These are phyloP conservation scores for Wickerhamomyces sp. DNA, from an alignment of 1,139 yeast species.

Conservation along the genomic window DNA sequence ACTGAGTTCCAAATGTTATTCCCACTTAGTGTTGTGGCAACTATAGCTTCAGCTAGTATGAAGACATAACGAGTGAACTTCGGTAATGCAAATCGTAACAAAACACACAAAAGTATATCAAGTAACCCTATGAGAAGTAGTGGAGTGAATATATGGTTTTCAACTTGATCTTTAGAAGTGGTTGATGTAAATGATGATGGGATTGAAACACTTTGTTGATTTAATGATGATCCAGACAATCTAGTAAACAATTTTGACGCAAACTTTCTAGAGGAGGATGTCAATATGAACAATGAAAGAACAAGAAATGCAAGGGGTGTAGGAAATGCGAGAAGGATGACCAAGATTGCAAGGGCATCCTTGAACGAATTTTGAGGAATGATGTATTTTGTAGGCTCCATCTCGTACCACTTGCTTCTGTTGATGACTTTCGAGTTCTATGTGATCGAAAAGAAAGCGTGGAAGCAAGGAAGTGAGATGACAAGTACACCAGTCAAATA, in stretches of 20 bases:
- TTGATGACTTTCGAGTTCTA: too few species aligned
- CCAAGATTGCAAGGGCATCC: slow-evolving; percentile 41
- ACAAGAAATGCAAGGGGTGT: slow-evolving; percentile 34
- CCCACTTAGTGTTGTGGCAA: slow-evolving; percentile 42
- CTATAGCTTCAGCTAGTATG: slow-evolving; percentile 41
- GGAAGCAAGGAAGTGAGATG: too few species aligned
- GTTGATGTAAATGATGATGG: not conserved
- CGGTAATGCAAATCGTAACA: slow-evolving; percentile 31
- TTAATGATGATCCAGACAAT: slow-evolving; percentile 14
- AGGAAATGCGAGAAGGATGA: slow-evolving; percentile 39
- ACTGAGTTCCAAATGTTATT: slow-evolving; percentile 19
- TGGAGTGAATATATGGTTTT: slow-evolving; percentile 14
- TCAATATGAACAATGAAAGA: slow-evolving; percentile 34
- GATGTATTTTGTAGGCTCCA: slow-evolving; percentile 9
- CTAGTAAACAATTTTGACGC: slow-evolving; percentile 35
- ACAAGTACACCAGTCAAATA: too few species aligned
- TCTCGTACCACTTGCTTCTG: not conserved
- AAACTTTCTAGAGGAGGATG: slow-evolving; percentile 36
- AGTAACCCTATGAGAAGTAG: slow-evolving; percentile 20
- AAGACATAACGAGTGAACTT: slow-evolving; percentile 34
- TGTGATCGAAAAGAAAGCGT: too few species aligned
- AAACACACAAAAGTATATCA: slow-evolving; percentile 31
- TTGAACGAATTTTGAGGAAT: slow-evolving; percentile 35
- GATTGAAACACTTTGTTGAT: not conserved
- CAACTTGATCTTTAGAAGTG: slow-evolving; percentile 5